Base-by-base conservation (phyloP, 1,284 basidiomycete species). In the Ceratobasidium sp. region DNA sequence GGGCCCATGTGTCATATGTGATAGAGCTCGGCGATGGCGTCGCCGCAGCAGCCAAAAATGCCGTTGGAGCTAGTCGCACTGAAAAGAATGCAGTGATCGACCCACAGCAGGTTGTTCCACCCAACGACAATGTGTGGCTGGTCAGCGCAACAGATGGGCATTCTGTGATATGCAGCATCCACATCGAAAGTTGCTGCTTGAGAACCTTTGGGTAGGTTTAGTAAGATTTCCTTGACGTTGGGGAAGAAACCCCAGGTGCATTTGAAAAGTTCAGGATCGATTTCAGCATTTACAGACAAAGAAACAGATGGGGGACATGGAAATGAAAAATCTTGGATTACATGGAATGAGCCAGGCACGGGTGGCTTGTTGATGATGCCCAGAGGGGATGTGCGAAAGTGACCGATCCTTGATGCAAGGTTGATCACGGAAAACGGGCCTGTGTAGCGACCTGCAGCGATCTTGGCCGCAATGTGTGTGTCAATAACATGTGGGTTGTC, bases 321-420 rank as follows among this genome's bases (percentile, higher is more conserved):
- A 70, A 76, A 78, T 0, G 83, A 85, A 14, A 83, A 78, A 59
- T 85, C 82, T 16, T 85, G 83, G 0, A 85, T 77, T n/a, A n/a
- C n/a, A n/a, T n/a, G n/a, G n/a, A n/a, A n/a, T n/a, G n/a, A n/a
- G n/a, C n/a, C n/a, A n/a, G n/a, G n/a, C n/a, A n/a, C n/a, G n/a
- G n/a, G n/a, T n/a, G n/a, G n/a, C n/a, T n/a, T n/a, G n/a, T n/a
- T n/a, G n/a, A n/a, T n/a, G n/a, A n/a, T n/a, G n/a, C n/a, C n/a
- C n/a, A n/a, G n/a, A n/a, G n/a, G n/a, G n/a, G n/a, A n/a, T n/a
- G n/a, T n/a, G n/a, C n/a, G n/a, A n/a, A n/a, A n/a, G n/a, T n/a
- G n/a, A n/a, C n/a, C n/a, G n/a, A n/a, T n/a, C n/a, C n/a, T n/a
- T n/a, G n/a, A n/a, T n/a, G n/a, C n/a, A n/a, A n/a, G n/a, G n/a